A percentile compares a stretch with the other conserved stretches of the same genome.
These are phyloP conservation scores for Penicillium longicatenatum DNA, from an alignment of 495 filamentous ascomycete species.

Conservation along the genomic window DNA sequence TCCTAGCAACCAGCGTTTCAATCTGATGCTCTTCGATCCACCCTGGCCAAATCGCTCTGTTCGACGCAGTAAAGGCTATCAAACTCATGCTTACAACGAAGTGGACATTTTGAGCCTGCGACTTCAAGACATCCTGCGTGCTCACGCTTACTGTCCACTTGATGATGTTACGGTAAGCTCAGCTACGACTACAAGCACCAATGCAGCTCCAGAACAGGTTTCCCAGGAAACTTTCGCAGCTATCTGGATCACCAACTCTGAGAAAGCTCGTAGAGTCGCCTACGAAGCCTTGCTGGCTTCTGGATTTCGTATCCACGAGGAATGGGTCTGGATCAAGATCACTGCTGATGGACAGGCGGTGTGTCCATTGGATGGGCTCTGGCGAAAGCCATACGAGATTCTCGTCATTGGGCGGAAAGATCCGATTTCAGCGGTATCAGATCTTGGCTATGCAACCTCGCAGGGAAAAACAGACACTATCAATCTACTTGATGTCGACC, in stretches of 20 bases:
- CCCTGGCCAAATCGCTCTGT: constrained; percentile 95
- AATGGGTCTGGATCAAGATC: constrained; percentile 93
- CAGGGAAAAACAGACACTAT: background rate
- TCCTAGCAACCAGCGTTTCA: constrained; percentile 51
- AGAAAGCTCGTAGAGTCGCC: constrained; percentile 58
- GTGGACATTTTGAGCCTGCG: constrained; percentile 31
- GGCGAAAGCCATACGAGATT: constrained; percentile 87
- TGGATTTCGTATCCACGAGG: constrained; percentile 67
- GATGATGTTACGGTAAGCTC: background rate
- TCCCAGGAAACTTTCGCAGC: constrained; percentile 44
- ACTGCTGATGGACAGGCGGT: constrained; percentile 72
- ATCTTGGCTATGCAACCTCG: background rate
- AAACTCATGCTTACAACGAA: constrained; percentile 46
- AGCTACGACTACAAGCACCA: constrained; percentile 1
- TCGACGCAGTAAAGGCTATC: constrained; percentile 67
- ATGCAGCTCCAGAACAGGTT: background rate
- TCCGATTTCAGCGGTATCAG: background rate
- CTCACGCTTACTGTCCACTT: constrained; percentile 24
- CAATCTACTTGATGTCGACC: constrained; percentile 16
- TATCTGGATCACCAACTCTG: constrained; percentile 89
- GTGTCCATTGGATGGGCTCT: constrained; percentile 63
- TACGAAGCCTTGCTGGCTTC: constrained; percentile 61
- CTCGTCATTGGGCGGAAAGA: constrained; percentile 64
- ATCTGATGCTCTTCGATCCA: constrained; percentile 85
- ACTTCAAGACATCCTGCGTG: constrained; percentile 32